Evolutionary conservation across 352 stramenopile species (phyloP), one percentile per base, ranked within the genome.

Genomic region (Phytophthora cryptogea): DNA sequence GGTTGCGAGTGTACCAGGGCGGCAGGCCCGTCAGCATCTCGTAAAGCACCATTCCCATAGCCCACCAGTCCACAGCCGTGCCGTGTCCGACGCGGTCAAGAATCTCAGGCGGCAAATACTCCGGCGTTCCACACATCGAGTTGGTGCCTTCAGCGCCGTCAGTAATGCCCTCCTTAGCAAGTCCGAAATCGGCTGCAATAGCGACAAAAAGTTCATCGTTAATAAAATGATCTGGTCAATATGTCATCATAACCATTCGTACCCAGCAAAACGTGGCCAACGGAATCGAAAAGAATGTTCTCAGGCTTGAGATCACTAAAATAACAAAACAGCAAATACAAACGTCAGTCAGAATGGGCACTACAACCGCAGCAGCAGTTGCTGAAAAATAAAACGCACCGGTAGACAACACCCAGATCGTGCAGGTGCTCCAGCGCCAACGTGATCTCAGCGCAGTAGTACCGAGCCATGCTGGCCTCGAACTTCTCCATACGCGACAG

Each of bases 71-170:
- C 10, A 97, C 90, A 14, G 88, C 86, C 6, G 86, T 97, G 58
- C 92, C 92, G 70, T 98, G 88, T 36, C 88, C 89, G 36, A 92
- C 79, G 43, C 88, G 83, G 71, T 92, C 84, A 7, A 97, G 61
- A 53, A 98, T 95, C 77, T 98, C 91, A 30, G 92, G 92, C 9
- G 91, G 88, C 58, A 98, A 67, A 73, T 98, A 98, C 76, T 98
- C 92, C 16, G 89, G 90, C 20, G 92, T 96, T 27, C 89, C 89
- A 54, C 89, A 97, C 82, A 97, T 90, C 35, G 83, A 93, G 73
- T 96, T 94, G 6, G 86, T 91, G 41, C 88, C 88, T 49, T 92
- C 81, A 16, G 82, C 81, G 45, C 83, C 82, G 56, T 92, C 82
- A 37, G 82, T 91, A 54, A 95, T 91, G 37, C 86, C 88, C 64